Percentiles rank a stretch among this genome's conserved stretches.
Conservation (phyloP, 2,329 filamentous ascomycete genomes). For the Monosporascus sp. region DNA sequence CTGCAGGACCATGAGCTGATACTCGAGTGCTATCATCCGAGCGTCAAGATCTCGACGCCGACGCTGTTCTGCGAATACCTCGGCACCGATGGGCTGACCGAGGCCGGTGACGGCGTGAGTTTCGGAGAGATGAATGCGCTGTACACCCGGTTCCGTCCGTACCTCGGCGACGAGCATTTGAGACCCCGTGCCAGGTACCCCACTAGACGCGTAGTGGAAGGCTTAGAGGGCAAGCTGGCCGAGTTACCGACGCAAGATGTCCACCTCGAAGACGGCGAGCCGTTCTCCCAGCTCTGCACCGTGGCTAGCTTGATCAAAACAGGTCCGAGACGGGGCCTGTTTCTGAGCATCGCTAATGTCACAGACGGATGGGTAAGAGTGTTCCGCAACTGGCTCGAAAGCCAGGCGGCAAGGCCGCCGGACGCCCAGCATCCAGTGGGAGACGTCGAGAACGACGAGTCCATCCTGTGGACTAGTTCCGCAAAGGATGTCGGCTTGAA, state of each 20-base stretch:
- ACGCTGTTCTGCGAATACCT: constrained; percentile 62
- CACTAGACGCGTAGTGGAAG: constrained; percentile 14
- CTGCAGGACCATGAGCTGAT: constrained; percentile 61
- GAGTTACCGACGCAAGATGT: constrained; percentile 54
- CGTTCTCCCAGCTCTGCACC: constrained; percentile 70
- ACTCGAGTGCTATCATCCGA: constrained; percentile 74
- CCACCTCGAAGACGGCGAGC: constrained; percentile 61
- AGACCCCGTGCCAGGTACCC: constrained; percentile 15
- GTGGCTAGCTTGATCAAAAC: constrained; percentile 64
- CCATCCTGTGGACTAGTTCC: constrained; percentile 65
- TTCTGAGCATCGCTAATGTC: constrained; percentile 60
- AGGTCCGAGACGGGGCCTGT: constrained; percentile 54
- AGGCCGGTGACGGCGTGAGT: constrained; percentile 29
- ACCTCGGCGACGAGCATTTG: constrained; percentile 44
- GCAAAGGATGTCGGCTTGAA: constrained; percentile 61
- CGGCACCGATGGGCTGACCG: constrained; percentile 55
- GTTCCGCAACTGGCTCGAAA: constrained; percentile 66
- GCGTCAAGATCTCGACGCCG: constrained; percentile 61
- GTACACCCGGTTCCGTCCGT: constrained; percentile 68
- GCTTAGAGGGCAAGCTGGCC: constrained; percentile 20
- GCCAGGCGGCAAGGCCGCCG: constrained; percentile 25
- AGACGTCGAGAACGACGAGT: constrained; percentile 16
- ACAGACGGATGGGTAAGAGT: constrained; percentile 65
- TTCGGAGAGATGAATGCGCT: constrained; percentile 45
- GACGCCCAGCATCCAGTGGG: constrained; percentile 19